Base-by-base conservation (phyloP, 768 basidiomycete species). In the Leucocoprinus leucothites region DNA sequence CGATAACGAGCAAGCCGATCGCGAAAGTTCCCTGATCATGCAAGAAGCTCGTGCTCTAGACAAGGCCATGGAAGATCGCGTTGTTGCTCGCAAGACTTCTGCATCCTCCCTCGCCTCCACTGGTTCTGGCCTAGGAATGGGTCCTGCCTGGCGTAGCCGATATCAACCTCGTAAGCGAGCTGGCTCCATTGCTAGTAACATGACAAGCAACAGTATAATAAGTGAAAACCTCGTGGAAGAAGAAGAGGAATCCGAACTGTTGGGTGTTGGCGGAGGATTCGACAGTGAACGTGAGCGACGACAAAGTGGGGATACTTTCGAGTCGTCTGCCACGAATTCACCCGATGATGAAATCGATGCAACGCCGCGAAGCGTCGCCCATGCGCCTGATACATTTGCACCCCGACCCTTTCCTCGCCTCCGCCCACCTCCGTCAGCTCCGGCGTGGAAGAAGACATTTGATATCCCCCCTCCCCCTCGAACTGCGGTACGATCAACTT, bases 61-160 rank as follows among this genome's bases (percentile, higher is more conserved):
- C 71, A 88, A 85, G 65, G 91, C 89, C 38, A 93, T 93, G 91
- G 89, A 92, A 64, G 83, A 89, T 57, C 87, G 91, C 56, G 74
- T 87, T 48, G 72, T 91, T 47, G 85, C 88, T 42, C 86, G 90
- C 63, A 89, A 85, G 64, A 74, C 81, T 0, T 90, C 90, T 16
- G 69, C 68, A 9, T 89, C 88, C 19, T 89, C 87, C 42, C 60
- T 85, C 26, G 74, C 74, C 9, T 87, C 82, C 3, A 66, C 69
- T 31, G 71, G 69, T 53, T 79, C 82, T 1, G 84, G 83, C 21
- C 64, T 82, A n/a, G 84, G 85, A 38, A 84, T 87, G 82, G 85
- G 84, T 36, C 61, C 76, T 14, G 82, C 81, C 0, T 86, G 86
- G 85, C 76, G 82, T 62, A 82, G 67, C 59, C 84, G 82, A 48